Evolutionary conservation across 2,329 filamentous ascomycete genomes (phyloP).

Genomic region (Alternaria solani): DNA sequence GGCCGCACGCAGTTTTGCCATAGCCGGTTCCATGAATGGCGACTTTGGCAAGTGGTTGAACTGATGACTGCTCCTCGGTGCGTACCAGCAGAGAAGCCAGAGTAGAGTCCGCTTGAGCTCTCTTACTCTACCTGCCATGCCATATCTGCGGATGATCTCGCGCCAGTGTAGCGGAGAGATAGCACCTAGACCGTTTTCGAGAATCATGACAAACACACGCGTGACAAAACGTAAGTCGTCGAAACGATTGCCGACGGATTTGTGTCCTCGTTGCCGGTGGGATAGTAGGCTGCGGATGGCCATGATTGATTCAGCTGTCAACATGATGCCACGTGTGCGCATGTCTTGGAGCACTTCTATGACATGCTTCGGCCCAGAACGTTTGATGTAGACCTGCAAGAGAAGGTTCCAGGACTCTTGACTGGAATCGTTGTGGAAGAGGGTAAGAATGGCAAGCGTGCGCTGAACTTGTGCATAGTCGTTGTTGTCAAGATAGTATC

Average conservation of each 20-base stretch:
- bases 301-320: slow-evolving; percentile 55
- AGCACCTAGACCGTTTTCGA: slow-evolving; percentile 53
- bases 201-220: slow-evolving; percentile 58
- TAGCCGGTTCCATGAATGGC: slow-evolving; percentile 32
- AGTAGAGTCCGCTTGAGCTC: slow-evolving; percentile 61
- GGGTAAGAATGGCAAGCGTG: slow-evolving; percentile 63
- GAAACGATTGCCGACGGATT: slow-evolving; percentile 33
- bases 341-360: slow-evolving; percentile 59
- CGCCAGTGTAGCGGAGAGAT: slow-evolving; percentile 60
- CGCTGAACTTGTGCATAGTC: slow-evolving; percentile 64
- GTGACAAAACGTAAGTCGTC: slow-evolving; percentile 57
- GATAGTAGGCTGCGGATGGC: slow-evolving; percentile 54
- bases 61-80: slow-evolving; percentile 29
- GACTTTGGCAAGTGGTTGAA: slow-evolving; percentile 34
- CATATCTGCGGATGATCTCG: slow-evolving; percentile 67
- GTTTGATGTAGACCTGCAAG: slow-evolving; percentile 52
- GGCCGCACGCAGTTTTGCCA: slow-evolving; percentile 23
- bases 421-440: slow-evolving; percentile 50
- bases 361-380: slow-evolving; percentile 34
- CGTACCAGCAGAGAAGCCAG: slow-evolving; percentile 59
- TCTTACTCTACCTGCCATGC: slow-evolving; percentile 62
- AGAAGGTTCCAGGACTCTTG: slow-evolving; percentile 58
- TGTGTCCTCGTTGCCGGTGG: slow-evolving; percentile 50
- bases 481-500: slow-evolving; percentile 59
- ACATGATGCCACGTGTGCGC: slow-evolving; percentile 52